Evolutionary conservation across 2,329 filamentous ascomycete species (phyloP).

Genomic region (Aspergillus fumigatus): DNA sequence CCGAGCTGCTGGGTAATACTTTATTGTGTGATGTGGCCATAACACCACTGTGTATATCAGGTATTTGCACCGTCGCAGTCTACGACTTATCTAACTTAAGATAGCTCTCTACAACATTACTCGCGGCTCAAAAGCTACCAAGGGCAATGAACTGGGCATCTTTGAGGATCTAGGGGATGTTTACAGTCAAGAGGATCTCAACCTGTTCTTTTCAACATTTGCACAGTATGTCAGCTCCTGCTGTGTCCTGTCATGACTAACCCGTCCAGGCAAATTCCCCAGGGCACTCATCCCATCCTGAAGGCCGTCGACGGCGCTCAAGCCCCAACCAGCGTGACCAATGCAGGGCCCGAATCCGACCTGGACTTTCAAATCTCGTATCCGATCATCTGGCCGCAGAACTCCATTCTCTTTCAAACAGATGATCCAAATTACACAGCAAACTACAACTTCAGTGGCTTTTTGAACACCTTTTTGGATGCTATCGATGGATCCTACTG

Average conservation of each 20-base stretch:
- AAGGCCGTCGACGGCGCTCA: constrained; percentile 39
- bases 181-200: constrained; percentile 43
- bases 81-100: no score
- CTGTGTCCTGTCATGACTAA: constrained; percentile 10
- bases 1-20: constrained; percentile 13
- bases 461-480: constrained; percentile 47
- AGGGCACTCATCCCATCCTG: constrained; percentile 37
- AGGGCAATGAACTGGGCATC: constrained; percentile 44
- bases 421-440: constrained; percentile 39
- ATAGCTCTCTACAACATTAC: constrained; percentile 35
- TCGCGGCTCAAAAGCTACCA: constrained; percentile 32
- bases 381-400: constrained; percentile 48
- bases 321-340: constrained; percentile 26
- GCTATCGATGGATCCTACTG: constrained; percentile 49
- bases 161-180: constrained; percentile 44
- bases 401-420: constrained; percentile 44
- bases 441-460: constrained; percentile 36
- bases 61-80: no score
- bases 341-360: constrained; percentile 37
- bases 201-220: constrained; percentile 38
- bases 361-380: constrained; percentile 46
- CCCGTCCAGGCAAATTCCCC: constrained; percentile 27
- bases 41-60: constrained; percentile 15
- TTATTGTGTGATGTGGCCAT: constrained; percentile 29
- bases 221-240: constrained; percentile 20